Evolutionary conservation across 2,329 filamentous ascomycete species (phyloP), one percentile per base, ranked within the genome.

Genomic region (Dactylonectria macrodidyma): DNA sequence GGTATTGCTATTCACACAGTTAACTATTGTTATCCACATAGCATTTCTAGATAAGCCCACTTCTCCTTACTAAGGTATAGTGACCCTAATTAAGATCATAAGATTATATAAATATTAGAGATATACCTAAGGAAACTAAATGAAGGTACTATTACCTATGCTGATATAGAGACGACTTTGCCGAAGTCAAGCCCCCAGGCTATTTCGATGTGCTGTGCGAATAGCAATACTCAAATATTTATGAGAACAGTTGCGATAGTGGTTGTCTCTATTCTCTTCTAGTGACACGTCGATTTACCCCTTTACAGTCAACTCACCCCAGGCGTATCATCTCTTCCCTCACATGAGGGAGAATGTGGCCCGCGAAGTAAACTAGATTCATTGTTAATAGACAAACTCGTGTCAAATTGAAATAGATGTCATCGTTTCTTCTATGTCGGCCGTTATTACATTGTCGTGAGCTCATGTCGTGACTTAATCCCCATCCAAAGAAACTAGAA

Each of bases 381-480:
- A 47, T 30, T 30, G 44, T 47, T 8, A 10, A 16, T 10, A 1
- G 9, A 19, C 19, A 22, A 47, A 47, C 5, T 22, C 24, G 4
- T 22, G 2, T 22, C 8, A 44, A 14, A 44, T 48, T 36, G 47
- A 62, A 59, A 64, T 60, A 56, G 50, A 58, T 58, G 22, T 65
- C 61, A 69, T 75, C 65, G 33, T 73, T 71, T 75, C 64, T 62
- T 75, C 71, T 75, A 75, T 75, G 70, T 72, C 55, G 71, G 72
- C 63, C 71, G 73, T 75, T 68, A 75, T 60, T 57, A 56, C 74
- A 75, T 75, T 38, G 36, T 38, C 36, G 36, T 38, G 62, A 69
- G 67, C 59, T 75, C 73, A 24, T 74, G 59, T 75, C 71, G 57
- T 61, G 62, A 71, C 30, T 66, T 57, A 61, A 72, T 38, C 38